Conservation (phyloP, 768 basidiomycete genomes). For the Boletus vermiculosoides region DNA sequence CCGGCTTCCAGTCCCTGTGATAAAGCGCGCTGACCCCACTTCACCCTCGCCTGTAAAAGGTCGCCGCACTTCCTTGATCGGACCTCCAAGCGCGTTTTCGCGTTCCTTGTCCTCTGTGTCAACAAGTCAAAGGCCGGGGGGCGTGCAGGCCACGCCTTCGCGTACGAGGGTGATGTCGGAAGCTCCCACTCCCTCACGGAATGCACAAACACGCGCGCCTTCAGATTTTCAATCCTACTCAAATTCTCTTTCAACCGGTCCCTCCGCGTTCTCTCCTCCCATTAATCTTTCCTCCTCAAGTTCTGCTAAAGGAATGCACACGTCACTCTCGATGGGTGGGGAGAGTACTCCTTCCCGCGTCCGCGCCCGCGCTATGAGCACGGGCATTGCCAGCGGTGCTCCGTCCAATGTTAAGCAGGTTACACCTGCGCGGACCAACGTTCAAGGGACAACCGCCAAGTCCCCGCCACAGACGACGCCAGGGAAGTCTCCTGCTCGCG, state of each 20-base stretch:
- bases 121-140: slow-evolving; percentile 12
- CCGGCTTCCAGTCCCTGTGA: slow-evolving; percentile 40
- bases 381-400: slow-evolving; percentile 2
- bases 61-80: slow-evolving; percentile 29
- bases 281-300: slow-evolving; percentile 42
- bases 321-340: slow-evolving; percentile 28
- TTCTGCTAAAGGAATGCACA: slow-evolving; percentile 32
- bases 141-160: slow-evolving; percentile 36
- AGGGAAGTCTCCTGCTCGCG: slow-evolving; percentile 14
- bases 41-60: slow-evolving; percentile 29
- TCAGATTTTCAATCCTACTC: slow-evolving; percentile 26
- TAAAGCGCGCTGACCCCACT: slow-evolving; percentile 29
- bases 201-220: slow-evolving; percentile 21
- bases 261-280: slow-evolving; percentile 30
- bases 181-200: slow-evolving; percentile 31
- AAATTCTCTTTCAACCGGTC: slow-evolving; percentile 27
- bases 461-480: slow-evolving; percentile 19
- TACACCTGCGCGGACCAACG: slow-evolving; percentile 13
- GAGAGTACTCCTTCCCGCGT: slow-evolving; percentile 12
- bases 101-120: slow-evolving; percentile 19
- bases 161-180: slow-evolving; percentile 47
- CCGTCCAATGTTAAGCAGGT: slow-evolving; percentile 12
- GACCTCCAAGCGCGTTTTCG: slow-evolving; percentile 29
- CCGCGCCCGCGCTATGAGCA: slow-evolving; percentile 21
- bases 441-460: slow-evolving; percentile 17